Percentiles rank a stretch among this genome's conserved stretches.
Evolutionary conservation across 2,329 filamentous ascomycete species (phyloP).

Genomic region (Nemania diffusa): DNA sequence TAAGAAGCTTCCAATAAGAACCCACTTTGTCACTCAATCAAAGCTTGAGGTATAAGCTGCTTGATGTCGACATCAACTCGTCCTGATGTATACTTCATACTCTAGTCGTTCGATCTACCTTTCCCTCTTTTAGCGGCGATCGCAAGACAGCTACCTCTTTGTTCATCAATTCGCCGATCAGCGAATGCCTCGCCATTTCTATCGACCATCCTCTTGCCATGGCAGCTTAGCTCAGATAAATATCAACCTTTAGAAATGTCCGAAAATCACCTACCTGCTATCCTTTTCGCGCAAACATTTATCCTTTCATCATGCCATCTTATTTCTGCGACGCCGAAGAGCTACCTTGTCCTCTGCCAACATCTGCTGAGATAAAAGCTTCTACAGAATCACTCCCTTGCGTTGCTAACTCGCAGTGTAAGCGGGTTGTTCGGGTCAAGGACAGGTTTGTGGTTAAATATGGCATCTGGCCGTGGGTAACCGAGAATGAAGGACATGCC

Average conservation of each 20-base stretch:
- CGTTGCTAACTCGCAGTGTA: slow-evolving; percentile 7
- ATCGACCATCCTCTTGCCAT: neutral
- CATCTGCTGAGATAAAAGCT: slow-evolving; percentile 25
- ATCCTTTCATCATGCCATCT: neutral
- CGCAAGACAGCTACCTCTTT: neutral
- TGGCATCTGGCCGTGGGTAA: neutral
- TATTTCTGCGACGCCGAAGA: slow-evolving; percentile 15
- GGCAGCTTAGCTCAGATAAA: neutral
- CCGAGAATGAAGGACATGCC: slow-evolving; percentile 27
- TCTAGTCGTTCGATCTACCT: too few relatives aligned
- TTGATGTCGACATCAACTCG: too few relatives aligned
- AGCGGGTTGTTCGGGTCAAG: slow-evolving; percentile 15
- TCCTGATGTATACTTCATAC: too few relatives aligned
- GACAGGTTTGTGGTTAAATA: slow-evolving; percentile 28
- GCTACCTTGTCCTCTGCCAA: slow-evolving; percentile 29
- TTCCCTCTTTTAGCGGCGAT: too few relatives aligned
- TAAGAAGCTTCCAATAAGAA: too few relatives aligned
- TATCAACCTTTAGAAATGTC: neutral
- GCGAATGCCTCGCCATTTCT: neutral
- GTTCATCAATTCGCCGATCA: neutral
- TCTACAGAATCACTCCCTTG: slow-evolving; percentile 9
- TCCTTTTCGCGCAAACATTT: too few relatives aligned
- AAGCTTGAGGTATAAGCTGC: too few relatives aligned
- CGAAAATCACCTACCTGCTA: too few relatives aligned
- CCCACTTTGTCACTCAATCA: too few relatives aligned